Evolutionary conservation across 164 flowering plant species (phyloP).

Genomic region (Saururus chinensis): DNA sequence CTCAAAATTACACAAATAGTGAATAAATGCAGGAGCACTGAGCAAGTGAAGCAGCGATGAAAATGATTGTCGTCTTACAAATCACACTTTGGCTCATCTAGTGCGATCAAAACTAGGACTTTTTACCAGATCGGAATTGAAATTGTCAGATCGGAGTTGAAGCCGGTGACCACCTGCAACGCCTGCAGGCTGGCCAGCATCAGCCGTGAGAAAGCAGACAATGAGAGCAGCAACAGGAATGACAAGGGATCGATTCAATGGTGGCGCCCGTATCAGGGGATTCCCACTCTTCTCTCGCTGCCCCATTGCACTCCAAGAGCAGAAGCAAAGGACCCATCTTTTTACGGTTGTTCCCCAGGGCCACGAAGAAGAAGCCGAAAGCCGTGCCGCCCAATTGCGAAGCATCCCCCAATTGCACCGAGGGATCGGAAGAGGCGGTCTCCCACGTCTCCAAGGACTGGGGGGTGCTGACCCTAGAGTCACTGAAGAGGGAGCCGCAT

Average conservation of each 20-base stretch:
- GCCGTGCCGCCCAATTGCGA: slow-evolving; percentile 32
- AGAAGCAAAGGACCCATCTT: slow-evolving; percentile 33
- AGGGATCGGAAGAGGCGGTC: slow-evolving; percentile 44
- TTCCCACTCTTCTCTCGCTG: slow-evolving; percentile 60
- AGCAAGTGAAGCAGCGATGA: too few species aligned
- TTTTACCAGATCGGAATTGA: too few species aligned
- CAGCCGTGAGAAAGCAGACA: slow-evolving; percentile 25
- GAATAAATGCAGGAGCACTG: too few species aligned
- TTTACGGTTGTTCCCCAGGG: slow-evolving; percentile 58
- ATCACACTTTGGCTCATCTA: too few species aligned
- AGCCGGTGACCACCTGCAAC: slow-evolving; percentile 54
- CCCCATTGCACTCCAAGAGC: slow-evolving; percentile 34
- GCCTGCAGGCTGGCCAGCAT: slow-evolving; percentile 51
- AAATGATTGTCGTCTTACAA: too few species aligned
- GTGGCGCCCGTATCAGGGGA: slow-evolving; percentile 49
- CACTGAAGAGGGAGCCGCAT: slow-evolving; percentile 59
- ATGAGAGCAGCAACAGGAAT: slow-evolving; percentile 23
- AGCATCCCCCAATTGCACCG: slow-evolving; percentile 40
- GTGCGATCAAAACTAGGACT: too few species aligned
- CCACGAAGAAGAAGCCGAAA: slow-evolving; percentile 39
- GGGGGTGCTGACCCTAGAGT: slow-evolving; percentile 48
- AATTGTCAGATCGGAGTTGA: slow-evolving; percentile 37
- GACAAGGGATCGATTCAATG: slow-evolving; percentile 11
- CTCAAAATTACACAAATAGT: too few species aligned
- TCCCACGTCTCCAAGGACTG: slow-evolving; percentile 38